Evolutionary conservation across 192 early-diverging fungal species (phyloP), one percentile per base, ranked within the genome.

Genomic region (Linderina pennispora): DNA sequence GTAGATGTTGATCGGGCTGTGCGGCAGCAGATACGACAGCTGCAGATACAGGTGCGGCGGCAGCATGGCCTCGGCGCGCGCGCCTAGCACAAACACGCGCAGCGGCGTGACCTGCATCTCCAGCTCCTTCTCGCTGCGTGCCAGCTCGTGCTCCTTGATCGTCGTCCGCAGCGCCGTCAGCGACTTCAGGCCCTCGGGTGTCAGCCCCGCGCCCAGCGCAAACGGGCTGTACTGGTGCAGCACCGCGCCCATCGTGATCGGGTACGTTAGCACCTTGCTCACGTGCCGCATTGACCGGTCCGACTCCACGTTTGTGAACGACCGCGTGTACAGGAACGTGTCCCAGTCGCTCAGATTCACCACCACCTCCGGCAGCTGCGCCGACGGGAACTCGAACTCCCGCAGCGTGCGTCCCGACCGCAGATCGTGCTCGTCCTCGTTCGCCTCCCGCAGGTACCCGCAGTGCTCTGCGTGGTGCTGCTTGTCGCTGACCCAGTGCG

Each of bases 271-370:
- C 18, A 87, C 62, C 59, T 89, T 86, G 43, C 82, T 84, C 23
- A 89, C 82, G 38, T 89, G 85, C 38, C 84, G 84, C 67, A 89
- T 81, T 14, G 85, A 79, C 40, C 82, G 74, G 18, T 77, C 71
- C 23, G 78, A 80, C 53, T 79, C 79, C 57, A 86, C 77, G 46
- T 79, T 81, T 22, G 78, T 80, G 54, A 89, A 89, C 59, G 77
- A 77, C 47, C 87, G 77, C 26, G 87, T 89, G 54, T 87, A 89
- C 54, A 89, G 58, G 50, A 79, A 86, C 14, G 79, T 71, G 52
- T 89, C 82, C 87, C 87, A 89, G 59, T 72, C 82, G 43, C 67
- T 78, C 67, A 89, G 66, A 45, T 89, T 89, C 44, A 89, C 77
- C 15, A 78, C 73, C 46, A 84, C 77, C 72, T 89, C 87, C 20